Conservation (phyloP, 257 asterid genomes). For the Solanum pimpinellifolium region DNA sequence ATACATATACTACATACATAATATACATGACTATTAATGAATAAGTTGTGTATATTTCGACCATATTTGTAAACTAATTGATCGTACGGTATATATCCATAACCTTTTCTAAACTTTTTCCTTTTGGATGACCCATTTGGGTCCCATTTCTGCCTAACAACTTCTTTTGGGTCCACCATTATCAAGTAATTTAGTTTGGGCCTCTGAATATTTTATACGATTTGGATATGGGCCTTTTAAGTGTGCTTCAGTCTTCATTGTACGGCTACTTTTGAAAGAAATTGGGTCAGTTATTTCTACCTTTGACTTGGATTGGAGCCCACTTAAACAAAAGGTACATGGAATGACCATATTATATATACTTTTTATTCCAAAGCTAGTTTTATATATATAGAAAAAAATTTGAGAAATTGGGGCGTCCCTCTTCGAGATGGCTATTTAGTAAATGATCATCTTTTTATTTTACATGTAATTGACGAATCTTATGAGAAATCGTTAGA, state of each 20-base stretch:
- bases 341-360: not conserved
- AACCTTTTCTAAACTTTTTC: not conserved
- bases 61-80: not conserved
- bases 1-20: not conserved
- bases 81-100: accelerated
- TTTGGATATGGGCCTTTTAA: conserved; percentile 8
- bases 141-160: conserved; percentile 9
- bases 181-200: not conserved
- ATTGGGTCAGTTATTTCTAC: not conserved
- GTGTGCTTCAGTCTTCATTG: not conserved
- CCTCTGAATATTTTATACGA: not conserved
- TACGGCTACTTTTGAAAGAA: not conserved
- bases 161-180: conserved; percentile 14
- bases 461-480: not conserved
- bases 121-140: not conserved
- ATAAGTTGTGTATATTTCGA: not conserved
- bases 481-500: not conserved
- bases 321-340: not conserved
- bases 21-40: not conserved
- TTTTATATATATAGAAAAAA: not conserved
- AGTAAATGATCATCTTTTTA: not conserved
- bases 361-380: not conserved
- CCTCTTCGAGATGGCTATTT: not conserved
- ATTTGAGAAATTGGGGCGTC: not conserved
- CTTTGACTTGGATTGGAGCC: not conserved